These are phyloP conservation scores for Melanogaster broomeanus DNA, from an alignment of 768 basidiomycete species.

Conservation along the genomic window DNA sequence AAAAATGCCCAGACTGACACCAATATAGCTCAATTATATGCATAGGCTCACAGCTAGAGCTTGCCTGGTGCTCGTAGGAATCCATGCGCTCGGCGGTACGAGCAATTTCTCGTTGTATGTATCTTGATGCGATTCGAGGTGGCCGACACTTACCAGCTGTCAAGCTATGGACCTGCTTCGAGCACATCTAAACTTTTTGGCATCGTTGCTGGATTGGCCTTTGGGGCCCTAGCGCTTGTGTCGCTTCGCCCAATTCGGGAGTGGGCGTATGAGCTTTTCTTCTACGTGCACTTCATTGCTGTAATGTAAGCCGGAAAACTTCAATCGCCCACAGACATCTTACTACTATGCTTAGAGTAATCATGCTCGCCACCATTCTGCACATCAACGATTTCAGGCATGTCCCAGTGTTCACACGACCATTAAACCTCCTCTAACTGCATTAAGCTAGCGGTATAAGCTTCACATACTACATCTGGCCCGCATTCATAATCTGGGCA, in stretches of 20 bases:
- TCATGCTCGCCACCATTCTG: conserved; percentile 39
- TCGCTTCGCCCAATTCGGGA: conserved; percentile 53
- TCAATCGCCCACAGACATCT: conserved; percentile 37
- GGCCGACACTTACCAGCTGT: not conserved
- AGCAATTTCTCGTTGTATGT: conserved; percentile 15
- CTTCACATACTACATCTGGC: conserved; percentile 43
- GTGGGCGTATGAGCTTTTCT: conserved; percentile 52
- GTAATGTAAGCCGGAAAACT: conserved; percentile 33
- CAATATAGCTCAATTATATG: conserved; percentile 33
- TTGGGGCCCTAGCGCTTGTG: conserved; percentile 42
- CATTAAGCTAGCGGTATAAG: conserved; percentile 13
- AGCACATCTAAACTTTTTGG: conserved; percentile 27
- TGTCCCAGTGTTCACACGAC: conserved; percentile 28
- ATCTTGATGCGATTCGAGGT: not conserved
- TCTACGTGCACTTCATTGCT: conserved; percentile 45
- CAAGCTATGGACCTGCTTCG: conserved; percentile 7
- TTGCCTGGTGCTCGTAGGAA: conserved; percentile 47
- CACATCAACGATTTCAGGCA: conserved; percentile 36
- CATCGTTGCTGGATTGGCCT: conserved; percentile 35
- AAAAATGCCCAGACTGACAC: not conserved
- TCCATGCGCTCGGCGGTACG: conserved; percentile 41
- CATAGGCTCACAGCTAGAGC: conserved; percentile 51
- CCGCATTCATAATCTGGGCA: conserved; percentile 54
- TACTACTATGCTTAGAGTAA: conserved; percentile 28
- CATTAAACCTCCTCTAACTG: not conserved